phyloP scores from a whole-genome alignment of 257 asterid genomes.

The Solanum arcanum region DNA sequence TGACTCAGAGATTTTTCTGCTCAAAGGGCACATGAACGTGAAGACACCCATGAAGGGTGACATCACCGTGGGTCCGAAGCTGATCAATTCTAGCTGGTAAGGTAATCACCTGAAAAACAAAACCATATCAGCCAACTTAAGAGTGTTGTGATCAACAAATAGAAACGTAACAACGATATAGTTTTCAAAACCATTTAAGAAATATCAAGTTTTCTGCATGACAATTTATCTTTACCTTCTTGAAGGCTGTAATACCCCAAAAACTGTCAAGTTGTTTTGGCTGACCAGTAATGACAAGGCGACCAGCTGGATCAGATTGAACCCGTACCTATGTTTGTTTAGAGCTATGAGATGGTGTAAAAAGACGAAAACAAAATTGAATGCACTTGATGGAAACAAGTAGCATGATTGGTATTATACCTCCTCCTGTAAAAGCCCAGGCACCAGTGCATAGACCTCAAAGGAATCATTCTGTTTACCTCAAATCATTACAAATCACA shows the following conservation, averaged over 20 bases:
- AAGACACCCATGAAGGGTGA: constrained; percentile 74
- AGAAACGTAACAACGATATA: background rate
- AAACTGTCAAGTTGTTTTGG: constrained; percentile 75
- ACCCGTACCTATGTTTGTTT: constrained; percentile 46
- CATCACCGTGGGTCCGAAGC: constrained; percentile 62
- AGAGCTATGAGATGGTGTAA: background rate
- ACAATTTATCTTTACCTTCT: constrained; percentile 31
- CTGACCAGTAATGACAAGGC: constrained; percentile 75
- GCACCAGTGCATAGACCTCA: constrained; percentile 86
- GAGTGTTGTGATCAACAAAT: background rate
- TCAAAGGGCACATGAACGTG: constrained; percentile 70
- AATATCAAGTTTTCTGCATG: background rate
- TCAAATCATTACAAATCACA: constrained; percentile 7
- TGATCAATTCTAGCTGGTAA: constrained; percentile 74
- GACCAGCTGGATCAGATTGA: constrained; percentile 85
- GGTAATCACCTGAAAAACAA: constrained; percentile 39
- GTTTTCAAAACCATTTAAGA: background rate
- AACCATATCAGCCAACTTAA: background rate
- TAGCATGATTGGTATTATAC: constrained; percentile 16
- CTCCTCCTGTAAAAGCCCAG: constrained; percentile 92
- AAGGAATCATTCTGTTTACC: constrained; percentile 61
- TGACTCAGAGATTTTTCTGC: constrained; percentile 16
- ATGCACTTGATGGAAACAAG: background rate
- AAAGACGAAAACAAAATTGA: background rate
- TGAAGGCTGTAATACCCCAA: constrained; percentile 73